These are phyloP conservation scores for Leptosphaerulina australis DNA, from an alignment of 2,329 filamentous ascomycete genomes.

Conservation along the genomic window DNA sequence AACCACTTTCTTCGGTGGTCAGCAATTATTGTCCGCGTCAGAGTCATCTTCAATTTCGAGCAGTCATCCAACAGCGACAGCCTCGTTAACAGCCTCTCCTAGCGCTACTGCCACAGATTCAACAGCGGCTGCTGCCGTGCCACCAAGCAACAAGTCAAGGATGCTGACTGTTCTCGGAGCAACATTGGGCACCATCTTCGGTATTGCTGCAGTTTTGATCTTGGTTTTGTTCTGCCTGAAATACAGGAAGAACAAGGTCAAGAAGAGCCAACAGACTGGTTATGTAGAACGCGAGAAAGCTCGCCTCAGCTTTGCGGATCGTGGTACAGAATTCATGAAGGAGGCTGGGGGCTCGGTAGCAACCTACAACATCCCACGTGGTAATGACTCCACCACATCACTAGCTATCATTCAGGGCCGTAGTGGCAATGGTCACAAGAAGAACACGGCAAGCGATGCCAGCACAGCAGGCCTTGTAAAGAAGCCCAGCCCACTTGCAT, in stretches of 20 bases:
- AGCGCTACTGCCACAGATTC: conserved; percentile 43
- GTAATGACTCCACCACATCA: conserved; percentile 50
- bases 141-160: conserved; percentile 52
- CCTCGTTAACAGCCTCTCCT: conserved; percentile 19
- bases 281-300: conserved; percentile 47
- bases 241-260: conserved; percentile 64
- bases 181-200: conserved; percentile 80
- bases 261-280: conserved; percentile 66
- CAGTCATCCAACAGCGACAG: conserved; percentile 29
- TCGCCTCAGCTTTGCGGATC: conserved; percentile 58
- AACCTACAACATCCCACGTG: conserved; percentile 39
- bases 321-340: conserved; percentile 60
- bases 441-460: conserved; percentile 62
- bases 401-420: conserved; percentile 62
- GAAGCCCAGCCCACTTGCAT: conserved; percentile 54
- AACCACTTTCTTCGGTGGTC: conserved; percentile 63
- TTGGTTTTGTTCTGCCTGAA: conserved; percentile 72
- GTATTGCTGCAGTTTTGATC: conserved; percentile 72
- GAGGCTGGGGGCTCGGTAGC: conserved; percentile 55
- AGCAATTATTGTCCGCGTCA: conserved; percentile 43
- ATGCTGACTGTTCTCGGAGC: conserved; percentile 74
- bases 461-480: conserved; percentile 66
- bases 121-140: conserved; percentile 34
- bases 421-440: conserved; percentile 55
- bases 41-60: conserved; percentile 43